These are phyloP conservation scores for Ganoderma boninense DNA, from an alignment of 1,284 basidiomycete species.

Conservation along the genomic window DNA sequence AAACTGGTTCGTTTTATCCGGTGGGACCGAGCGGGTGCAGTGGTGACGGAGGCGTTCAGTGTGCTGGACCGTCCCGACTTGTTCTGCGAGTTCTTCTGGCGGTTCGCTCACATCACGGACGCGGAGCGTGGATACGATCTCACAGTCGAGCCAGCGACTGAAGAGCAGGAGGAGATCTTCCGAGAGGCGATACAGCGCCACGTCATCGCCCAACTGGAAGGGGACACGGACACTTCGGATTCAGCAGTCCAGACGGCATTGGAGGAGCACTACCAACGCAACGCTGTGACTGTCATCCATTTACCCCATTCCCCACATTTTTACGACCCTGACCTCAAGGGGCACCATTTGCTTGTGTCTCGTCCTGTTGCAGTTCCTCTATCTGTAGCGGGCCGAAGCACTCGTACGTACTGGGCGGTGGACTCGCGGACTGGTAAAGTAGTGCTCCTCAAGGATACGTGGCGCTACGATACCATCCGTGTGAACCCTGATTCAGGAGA, in stretches of 20 bases:
- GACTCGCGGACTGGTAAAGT: not conserved
- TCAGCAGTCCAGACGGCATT: not conserved
- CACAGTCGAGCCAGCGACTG: slow-evolving; percentile 12
- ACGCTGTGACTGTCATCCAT: not conserved
- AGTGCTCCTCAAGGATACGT: slow-evolving; percentile 24
- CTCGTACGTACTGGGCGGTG: slow-evolving; percentile 27
- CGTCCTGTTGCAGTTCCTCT: slow-evolving; percentile 9
- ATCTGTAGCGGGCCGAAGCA: slow-evolving; percentile 13
- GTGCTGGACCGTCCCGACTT: not conserved
- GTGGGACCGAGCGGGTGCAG: slow-evolving; percentile 22
- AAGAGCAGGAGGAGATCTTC: slow-evolving; percentile 2
- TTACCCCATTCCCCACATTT: not conserved
- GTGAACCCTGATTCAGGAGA: not conserved
- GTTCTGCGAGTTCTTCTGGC: slow-evolving; percentile 21
- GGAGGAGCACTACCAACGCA: slow-evolving; percentile 7
- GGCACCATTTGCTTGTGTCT: slow-evolving; percentile 14
- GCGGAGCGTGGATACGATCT: slow-evolving; percentile 16
- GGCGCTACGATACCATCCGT: slow-evolving; percentile 11
- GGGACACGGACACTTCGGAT: not conserved
- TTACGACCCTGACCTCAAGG: not conserved
- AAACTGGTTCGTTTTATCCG: slow-evolving; percentile 12
- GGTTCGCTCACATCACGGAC: slow-evolving; percentile 18
- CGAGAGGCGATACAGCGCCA: not conserved
- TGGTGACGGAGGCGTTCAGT: slow-evolving; percentile 14
- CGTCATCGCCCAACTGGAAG: not conserved